Percentiles rank a stretch among this genome's conserved stretches.
phyloP scores from a whole-genome alignment of 2,329 filamentous ascomycete genomes.

The Trichoderma atroviride region DNA sequence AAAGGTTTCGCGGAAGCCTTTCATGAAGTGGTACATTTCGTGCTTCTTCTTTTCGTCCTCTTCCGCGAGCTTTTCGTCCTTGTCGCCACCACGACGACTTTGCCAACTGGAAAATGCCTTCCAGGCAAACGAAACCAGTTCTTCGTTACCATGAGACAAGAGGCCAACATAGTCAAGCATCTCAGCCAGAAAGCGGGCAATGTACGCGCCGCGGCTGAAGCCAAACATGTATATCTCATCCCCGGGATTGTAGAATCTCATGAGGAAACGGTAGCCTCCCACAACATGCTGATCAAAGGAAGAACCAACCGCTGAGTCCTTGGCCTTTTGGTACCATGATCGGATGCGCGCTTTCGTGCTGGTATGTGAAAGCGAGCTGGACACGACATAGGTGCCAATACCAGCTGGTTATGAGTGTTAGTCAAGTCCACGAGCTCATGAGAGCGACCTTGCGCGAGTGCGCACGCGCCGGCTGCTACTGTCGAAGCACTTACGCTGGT shows the following conservation, averaged over 20 bases:
- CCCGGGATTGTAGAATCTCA: slow-evolving; percentile 69
- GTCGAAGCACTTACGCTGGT: slow-evolving; percentile 55
- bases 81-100: slow-evolving; percentile 54
- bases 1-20: slow-evolving; percentile 79
- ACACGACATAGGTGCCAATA: slow-evolving; percentile 73
- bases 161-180: slow-evolving; percentile 85
- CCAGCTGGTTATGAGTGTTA: slow-evolving; percentile 50
- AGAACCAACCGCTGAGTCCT: slow-evolving; percentile 77
- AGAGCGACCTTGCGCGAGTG: not conserved
- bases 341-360: slow-evolving; percentile 58
- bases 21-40: slow-evolving; percentile 75
- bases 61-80: slow-evolving; percentile 47
- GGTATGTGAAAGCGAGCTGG: slow-evolving; percentile 60
- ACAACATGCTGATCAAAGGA: slow-evolving; percentile 84
- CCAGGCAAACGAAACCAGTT: slow-evolving; percentile 84
- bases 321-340: slow-evolving; percentile 71
- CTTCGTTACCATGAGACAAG: slow-evolving; percentile 79
- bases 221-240: slow-evolving; percentile 74
- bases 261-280: slow-evolving; percentile 77
- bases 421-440: slow-evolving; percentile 43
- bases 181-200: slow-evolving; percentile 75
- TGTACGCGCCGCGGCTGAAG: slow-evolving; percentile 73
- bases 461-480: slow-evolving; percentile 1
- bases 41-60: slow-evolving; percentile 39
- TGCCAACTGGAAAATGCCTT: slow-evolving; percentile 78